These are phyloP conservation scores for Epichloe brachyelytri DNA, from an alignment of 2,329 filamentous ascomycete species.

Conservation along the genomic window DNA sequence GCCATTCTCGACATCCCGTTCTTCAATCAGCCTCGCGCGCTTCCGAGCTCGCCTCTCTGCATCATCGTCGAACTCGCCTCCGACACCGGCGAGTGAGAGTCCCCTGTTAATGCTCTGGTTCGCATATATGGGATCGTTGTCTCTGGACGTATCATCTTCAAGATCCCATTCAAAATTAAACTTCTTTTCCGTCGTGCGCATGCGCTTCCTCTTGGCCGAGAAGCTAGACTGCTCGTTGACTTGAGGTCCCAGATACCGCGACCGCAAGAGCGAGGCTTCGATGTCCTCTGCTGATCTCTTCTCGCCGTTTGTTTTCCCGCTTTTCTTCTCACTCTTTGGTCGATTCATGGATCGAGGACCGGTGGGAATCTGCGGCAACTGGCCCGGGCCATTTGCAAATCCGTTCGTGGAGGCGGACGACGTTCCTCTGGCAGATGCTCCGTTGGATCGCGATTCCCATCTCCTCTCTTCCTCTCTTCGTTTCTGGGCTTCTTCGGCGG, in stretches of 20 bases:
- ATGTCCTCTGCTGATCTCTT: constrained; percentile 44
- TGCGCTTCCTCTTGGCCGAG: constrained; percentile 90
- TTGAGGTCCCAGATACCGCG: constrained; percentile 85
- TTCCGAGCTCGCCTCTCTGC: constrained; percentile 42
- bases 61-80: constrained; percentile 38
- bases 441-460: constrained; percentile 19
- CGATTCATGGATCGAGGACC: constrained; percentile 54
- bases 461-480: constrained; percentile 49
- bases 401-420: constrained; percentile 13
- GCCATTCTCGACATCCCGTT: constrained; percentile 65
- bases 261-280: constrained; percentile 61
- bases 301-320: constrained; percentile 19
- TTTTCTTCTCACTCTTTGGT: constrained; percentile 30
- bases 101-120: constrained; percentile 19
- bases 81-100: constrained; percentile 33
- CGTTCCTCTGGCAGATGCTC: constrained; percentile 2
- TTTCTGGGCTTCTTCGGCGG: constrained; percentile 52
- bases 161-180: constrained; percentile 99
- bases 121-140: constrained; percentile 64
- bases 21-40: constrained; percentile 56
- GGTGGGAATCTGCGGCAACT: constrained; percentile 40
- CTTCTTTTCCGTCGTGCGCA: constrained; percentile 85
- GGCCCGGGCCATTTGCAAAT: constrained; percentile 10
- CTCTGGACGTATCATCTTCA: constrained; percentile 66
- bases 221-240: constrained; percentile 73